Percentiles rank a stretch among this genome's conserved stretches.
Evolutionary conservation across 306 rosid species (phyloP).

Genomic region (Urtica urens): DNA sequence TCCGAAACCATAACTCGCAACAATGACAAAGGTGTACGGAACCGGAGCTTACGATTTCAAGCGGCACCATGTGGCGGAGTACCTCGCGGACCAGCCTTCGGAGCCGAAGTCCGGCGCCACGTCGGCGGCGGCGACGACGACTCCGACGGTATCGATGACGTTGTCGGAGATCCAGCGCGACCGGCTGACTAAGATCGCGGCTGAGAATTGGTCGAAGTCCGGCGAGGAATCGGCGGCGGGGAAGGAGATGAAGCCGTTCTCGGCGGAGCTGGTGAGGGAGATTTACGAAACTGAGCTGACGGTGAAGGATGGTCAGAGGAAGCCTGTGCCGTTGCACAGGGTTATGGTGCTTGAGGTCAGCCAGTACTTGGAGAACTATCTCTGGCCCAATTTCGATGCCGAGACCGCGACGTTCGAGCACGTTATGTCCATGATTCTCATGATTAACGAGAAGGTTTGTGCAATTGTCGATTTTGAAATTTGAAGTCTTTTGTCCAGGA

Average conservation of each 20-base stretch:
- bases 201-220: conserved; percentile 52
- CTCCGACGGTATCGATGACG: conserved; percentile 56
- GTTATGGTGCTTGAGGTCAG: conserved; percentile 93
- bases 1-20: conserved; percentile 16
- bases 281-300: conserved; percentile 64
- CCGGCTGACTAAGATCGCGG: conserved; percentile 78
- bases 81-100: conserved; percentile 40
- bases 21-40: conserved; percentile 91
- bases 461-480: background rate
- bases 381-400: conserved; percentile 76
- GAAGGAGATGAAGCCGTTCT: conserved; percentile 42
- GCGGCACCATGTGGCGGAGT: conserved; percentile 94
- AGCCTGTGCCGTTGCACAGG: conserved; percentile 81
- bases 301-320: conserved; percentile 52
- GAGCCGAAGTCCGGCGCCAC: conserved; percentile 51
- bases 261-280: conserved; percentile 50
- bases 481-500: background rate
- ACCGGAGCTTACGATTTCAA: conserved; percentile 76
- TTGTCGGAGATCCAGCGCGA: conserved; percentile 83
- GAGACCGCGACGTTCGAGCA: conserved; percentile 68
- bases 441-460: conserved; percentile 79
- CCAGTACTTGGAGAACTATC: conserved; percentile 81
- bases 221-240: conserved; percentile 23
- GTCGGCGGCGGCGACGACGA: conserved; percentile 42
- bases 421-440: conserved; percentile 82